Evolutionary conservation across 1,284 basidiomycete genomes (phyloP).

Genomic region (Malassezia dermatis): DNA sequence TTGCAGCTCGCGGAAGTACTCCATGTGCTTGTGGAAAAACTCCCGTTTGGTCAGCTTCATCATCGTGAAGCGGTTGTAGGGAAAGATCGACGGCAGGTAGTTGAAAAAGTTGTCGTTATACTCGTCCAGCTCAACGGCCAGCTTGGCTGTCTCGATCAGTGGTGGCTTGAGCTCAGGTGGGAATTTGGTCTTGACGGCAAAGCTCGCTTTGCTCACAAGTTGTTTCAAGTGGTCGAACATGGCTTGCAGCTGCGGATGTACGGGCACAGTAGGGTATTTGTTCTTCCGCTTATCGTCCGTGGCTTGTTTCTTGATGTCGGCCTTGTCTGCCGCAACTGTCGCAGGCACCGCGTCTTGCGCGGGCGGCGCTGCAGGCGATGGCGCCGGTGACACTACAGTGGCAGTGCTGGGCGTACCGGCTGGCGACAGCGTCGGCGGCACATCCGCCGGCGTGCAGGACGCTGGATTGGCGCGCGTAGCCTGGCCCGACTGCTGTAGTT

Average conservation of each 20-base stretch:
- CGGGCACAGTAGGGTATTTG: constrained; percentile 46
- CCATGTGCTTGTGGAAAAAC: constrained; percentile 37
- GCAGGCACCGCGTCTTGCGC: not conserved
- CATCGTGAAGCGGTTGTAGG: constrained; percentile 71
- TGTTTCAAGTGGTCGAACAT: constrained; percentile 58
- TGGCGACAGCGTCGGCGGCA: not conserved
- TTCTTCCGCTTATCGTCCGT: constrained; percentile 49
- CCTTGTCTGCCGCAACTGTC: not conserved
- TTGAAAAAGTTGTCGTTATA: constrained; percentile 86
- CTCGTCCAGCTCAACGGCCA: constrained; percentile 70
- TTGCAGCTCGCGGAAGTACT: constrained; percentile 31
- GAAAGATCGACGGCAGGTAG: constrained; percentile 72
- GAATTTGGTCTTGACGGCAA: constrained; percentile 65
- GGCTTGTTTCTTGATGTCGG: constrained; percentile 14
- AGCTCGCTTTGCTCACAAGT: constrained; percentile 51
- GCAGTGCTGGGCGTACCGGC: not conserved
- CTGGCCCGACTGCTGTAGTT: not conserved
- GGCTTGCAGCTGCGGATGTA: constrained; percentile 58
- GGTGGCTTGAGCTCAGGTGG: constrained; percentile 67
- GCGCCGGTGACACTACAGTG: not conserved
- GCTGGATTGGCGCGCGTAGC: not conserved
- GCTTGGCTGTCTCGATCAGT: constrained; percentile 61
- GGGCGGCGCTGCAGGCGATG: not conserved
- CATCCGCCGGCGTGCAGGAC: not conserved
- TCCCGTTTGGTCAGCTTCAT: constrained; percentile 45